Conservation (phyloP, 2,329 filamentous ascomycete species). For the Aspergillus felis region DNA sequence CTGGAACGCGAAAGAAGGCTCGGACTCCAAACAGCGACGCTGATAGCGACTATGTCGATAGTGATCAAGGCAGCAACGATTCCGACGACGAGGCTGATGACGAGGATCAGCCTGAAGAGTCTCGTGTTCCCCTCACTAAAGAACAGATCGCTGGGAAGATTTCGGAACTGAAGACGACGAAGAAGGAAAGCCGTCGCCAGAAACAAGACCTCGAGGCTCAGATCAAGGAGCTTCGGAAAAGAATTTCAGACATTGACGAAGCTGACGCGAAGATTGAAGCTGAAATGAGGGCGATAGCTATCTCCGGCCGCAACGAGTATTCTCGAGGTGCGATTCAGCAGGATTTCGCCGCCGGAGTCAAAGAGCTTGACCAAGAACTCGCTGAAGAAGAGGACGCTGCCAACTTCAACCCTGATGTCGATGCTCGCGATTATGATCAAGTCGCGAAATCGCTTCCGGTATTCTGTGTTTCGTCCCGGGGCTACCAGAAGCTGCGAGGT, state of each 20-base stretch:
- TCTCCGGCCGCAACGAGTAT: conserved; percentile 8
- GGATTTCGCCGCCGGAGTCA: conserved; percentile 2
- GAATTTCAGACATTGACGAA: neutral
- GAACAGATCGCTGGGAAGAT: neutral
- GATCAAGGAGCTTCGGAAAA: neutral
- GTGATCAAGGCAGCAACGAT: neutral
- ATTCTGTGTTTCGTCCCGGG: conserved; percentile 61
- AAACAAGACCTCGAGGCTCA: neutral
- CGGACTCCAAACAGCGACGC: neutral
- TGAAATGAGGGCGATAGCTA: conserved; percentile 26
- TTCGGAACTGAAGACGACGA: neutral
- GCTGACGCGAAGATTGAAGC: conserved; percentile 11
- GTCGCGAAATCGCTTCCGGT: conserved; percentile 56
- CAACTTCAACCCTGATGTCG: conserved; percentile 48
- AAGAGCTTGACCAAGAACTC: conserved; percentile 1
- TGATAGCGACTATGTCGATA: neutral
- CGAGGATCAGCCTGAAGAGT: conserved; percentile 8
- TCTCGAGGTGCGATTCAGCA: conserved; percentile 4
- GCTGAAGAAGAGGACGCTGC: neutral
- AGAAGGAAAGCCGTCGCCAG: neutral
- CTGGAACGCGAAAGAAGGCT: neutral
- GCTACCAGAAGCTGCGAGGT: conserved; percentile 60
- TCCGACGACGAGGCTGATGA: conserved; percentile 9
- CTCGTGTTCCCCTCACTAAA: neutral
- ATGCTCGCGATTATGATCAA: conserved; percentile 53